Conservation (phyloP, 1,284 basidiomycete genomes). For the Pyrrhoderma noxium region DNA sequence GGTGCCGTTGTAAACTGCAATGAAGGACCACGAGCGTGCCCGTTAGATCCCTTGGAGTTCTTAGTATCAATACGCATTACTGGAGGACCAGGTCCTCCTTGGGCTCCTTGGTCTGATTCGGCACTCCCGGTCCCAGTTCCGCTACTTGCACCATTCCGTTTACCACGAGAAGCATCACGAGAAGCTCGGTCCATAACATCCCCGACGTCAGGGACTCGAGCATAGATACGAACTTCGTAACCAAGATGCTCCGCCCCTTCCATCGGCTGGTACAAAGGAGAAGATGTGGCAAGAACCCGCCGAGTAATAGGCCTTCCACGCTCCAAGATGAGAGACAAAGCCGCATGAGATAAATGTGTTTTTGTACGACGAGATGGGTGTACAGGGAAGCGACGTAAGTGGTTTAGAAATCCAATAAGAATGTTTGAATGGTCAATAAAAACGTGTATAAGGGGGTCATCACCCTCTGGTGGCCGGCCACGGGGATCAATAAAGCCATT, state of each 20-base stretch:
- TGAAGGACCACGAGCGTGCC: constrained; percentile 12
- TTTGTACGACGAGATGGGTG: constrained; percentile 25
- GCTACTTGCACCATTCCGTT: constrained; percentile 17
- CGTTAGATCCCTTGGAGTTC: neutral
- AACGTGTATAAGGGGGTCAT: constrained; percentile 66
- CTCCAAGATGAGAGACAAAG: constrained; percentile 64
- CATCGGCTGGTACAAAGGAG: constrained; percentile 77
- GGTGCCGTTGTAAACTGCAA: neutral
- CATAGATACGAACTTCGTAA: constrained; percentile 73
- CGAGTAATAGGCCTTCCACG: constrained; percentile 61
- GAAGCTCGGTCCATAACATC: constrained; percentile 33
- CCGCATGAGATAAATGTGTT: constrained; percentile 58
- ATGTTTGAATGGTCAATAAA: constrained; percentile 89
- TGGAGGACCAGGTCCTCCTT: neutral
- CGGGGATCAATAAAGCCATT: constrained; percentile 34
- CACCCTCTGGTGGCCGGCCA: constrained; percentile 38
- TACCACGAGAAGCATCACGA: constrained; percentile 21
- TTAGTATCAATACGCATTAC: neutral
- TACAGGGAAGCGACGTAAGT: constrained; percentile 47
- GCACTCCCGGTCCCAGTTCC: constrained; percentile 18
- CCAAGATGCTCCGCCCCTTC: constrained; percentile 66
- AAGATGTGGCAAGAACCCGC: constrained; percentile 73
- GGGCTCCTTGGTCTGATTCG: constrained; percentile 23
- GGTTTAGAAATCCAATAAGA: constrained; percentile 66
- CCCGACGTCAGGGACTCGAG: constrained; percentile 68